Conservation (phyloP, 805 yeast species). For the Saturnispora quitensis region DNA sequence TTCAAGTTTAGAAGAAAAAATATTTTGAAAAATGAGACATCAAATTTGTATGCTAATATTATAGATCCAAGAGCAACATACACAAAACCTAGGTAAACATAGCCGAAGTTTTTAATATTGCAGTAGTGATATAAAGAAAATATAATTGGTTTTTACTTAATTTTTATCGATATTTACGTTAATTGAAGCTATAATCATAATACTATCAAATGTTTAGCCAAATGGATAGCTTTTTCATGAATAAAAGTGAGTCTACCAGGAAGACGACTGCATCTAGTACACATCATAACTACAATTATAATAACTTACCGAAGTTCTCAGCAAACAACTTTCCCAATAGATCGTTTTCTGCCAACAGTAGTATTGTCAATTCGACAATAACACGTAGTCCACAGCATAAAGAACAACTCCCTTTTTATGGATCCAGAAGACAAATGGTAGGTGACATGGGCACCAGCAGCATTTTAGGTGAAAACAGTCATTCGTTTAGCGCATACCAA, state of each 20-base stretch:
- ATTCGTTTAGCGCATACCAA: background rate
- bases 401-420: slow-evolving; percentile 12
- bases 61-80: background rate
- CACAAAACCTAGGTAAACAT: background rate
- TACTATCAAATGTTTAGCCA: too few species aligned
- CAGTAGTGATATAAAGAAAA: background rate
- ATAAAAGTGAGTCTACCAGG: background rate
- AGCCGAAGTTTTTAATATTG: too few species aligned
- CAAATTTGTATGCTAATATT: background rate
- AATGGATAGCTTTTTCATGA: background rate
- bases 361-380: background rate
- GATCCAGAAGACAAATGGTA: slow-evolving; percentile 10
- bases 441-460: background rate
- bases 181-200: background rate
- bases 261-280: slow-evolving; percentile 1
- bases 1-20: background rate
- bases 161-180: background rate
- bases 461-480: background rate
- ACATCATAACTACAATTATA: slow-evolving; percentile 6
- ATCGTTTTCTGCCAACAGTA: background rate
- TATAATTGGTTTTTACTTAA: background rate
- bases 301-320: slow-evolving; percentile 12
- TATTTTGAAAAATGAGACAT: background rate
- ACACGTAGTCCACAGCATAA: background rate
- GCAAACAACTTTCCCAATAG: background rate